Evolutionary conservation across 495 filamentous ascomycete genomes (phyloP).

Genomic region (Penicillium cosmopolitanum): DNA sequence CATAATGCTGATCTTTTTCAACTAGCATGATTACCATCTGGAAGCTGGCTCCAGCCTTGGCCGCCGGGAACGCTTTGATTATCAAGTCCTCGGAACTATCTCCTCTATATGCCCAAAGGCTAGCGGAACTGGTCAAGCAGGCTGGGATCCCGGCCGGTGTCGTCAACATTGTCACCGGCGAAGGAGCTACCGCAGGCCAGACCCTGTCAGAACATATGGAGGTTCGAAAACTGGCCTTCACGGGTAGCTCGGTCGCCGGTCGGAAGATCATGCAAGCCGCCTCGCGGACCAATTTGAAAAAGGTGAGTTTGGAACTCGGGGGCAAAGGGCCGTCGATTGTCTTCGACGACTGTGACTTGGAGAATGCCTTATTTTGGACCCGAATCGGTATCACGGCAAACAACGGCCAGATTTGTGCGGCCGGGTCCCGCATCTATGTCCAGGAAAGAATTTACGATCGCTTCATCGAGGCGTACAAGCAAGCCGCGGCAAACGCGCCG

Average conservation of each 20-base stretch:
- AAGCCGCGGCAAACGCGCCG: constrained; percentile 10
- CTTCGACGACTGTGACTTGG: constrained; percentile 49
- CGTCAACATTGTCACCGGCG: constrained; percentile 83
- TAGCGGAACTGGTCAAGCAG: constrained; percentile 78
- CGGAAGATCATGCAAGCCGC: constrained; percentile 36
- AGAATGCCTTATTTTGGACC: constrained; percentile 43
- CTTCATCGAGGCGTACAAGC: constrained; percentile 43
- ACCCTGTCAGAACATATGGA: constrained; percentile 74
- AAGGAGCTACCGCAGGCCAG: constrained; percentile 75
- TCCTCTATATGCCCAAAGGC: constrained; percentile 83
- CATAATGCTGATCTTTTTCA: background rate
- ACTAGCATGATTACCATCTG: constrained; percentile 71
- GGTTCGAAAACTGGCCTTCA: constrained; percentile 72
- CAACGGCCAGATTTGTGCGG: constrained; percentile 59
- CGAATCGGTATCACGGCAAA: constrained; percentile 50
- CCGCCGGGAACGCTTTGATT: constrained; percentile 67
- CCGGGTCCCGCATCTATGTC: constrained; percentile 55
- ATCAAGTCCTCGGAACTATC: constrained; percentile 92
- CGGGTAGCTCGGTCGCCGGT: constrained; percentile 29
- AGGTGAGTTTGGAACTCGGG: constrained; percentile 48
- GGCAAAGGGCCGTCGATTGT: constrained; percentile 51
- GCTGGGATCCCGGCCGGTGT: constrained; percentile 89
- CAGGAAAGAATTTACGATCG: constrained; percentile 58
- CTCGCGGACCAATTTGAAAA: constrained; percentile 53
- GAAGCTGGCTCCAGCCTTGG: constrained; percentile 61